These are phyloP conservation scores for Lepraria neglecta DNA, from an alignment of 495 filamentous ascomycete genomes.

Conservation along the genomic window DNA sequence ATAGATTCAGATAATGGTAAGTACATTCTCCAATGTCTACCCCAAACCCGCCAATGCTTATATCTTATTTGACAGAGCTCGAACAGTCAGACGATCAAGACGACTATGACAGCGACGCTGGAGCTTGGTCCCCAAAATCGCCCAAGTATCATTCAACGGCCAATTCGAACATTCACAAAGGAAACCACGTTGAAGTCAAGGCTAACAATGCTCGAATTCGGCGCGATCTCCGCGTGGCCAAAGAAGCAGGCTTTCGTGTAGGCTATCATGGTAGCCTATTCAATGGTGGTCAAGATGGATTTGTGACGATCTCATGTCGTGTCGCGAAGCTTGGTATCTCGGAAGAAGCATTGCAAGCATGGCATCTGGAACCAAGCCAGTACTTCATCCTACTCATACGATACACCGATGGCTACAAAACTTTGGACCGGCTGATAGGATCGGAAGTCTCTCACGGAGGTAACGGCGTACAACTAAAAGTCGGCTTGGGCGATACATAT, in stretches of 20 bases:
- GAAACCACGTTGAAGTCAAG: conserved; percentile 21
- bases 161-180: conserved; percentile 22
- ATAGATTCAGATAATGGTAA: conserved; percentile 19
- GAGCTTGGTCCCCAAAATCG: conserved; percentile 21
- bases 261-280: conserved; percentile 52
- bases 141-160: conserved; percentile 5
- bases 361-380: conserved; percentile 59
- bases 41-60: conserved; percentile 17
- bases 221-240: conserved; percentile 55
- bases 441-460: conserved; percentile 8
- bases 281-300: conserved; percentile 36
- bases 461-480: conserved; percentile 34
- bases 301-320: conserved; percentile 54
- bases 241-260: conserved; percentile 67
- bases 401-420: conserved; percentile 53
- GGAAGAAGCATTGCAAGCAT: conserved; percentile 68
- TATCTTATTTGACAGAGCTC: conserved; percentile 14
- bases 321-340: conserved; percentile 68
- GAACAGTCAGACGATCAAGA: conserved; percentile 30
- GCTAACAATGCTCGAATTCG: conserved; percentile 40
- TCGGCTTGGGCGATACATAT: conserved; percentile 45
- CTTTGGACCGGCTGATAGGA: conserved; percentile 45
- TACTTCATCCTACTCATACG: conserved; percentile 76
- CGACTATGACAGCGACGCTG: conserved; percentile 31
- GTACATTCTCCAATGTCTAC: too few species aligned